Base-by-base conservation (phyloP, 495 filamentous ascomycete genomes). In the Penicillium alfredii region DNA sequence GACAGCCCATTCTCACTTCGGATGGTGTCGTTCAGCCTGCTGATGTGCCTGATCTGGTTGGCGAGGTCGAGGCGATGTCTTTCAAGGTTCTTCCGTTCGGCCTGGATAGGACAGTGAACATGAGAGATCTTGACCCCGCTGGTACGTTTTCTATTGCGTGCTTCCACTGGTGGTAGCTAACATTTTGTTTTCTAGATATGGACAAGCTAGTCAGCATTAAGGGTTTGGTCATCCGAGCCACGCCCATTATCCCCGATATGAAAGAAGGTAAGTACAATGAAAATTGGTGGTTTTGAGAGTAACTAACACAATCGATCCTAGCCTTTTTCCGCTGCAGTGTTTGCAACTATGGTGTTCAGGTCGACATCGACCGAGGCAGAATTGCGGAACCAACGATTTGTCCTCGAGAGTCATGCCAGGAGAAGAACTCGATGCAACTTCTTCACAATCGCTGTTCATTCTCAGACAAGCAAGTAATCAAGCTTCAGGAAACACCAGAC, bases 401-500 rank as follows among this genome's bases (percentile, higher is more conserved):
- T 50, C 88, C 90, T 7, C 81, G 93, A 12, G 68, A 74, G n/a
- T 76, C 81, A 28, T 99, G 92, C 64, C 74, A 79, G 28, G 78
- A 81, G 28, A 80, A 78, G 43, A 97, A 99, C 56, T 92, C 88
- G 15, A 97, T 99, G 93, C 87, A 96, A 54, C 88, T 99, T 42
- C 71, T 96, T 8, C 92, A 99, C 71, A 97, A 99, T 61, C 85
- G 92, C 35, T 97, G 88, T 45, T 73, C 74, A 9, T 99, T 99
- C 57, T 80, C 86, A 31, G 92, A 99, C 55, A 99, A 97, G 64
- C 92, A 99, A 51, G 88, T 97, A 38, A 94, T 99, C 71, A 97
- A 97, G 63, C 73, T 99, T 19, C 92, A 99, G 58, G 92, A 99
- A 60, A 99, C 92, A 0, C 92, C 92, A 6, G 92, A 99, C 56